Evolutionary conservation across 352 stramenopile genomes (phyloP), one percentile per base, ranked within the genome.

Genomic region (Globisporangium spiculum): DNA sequence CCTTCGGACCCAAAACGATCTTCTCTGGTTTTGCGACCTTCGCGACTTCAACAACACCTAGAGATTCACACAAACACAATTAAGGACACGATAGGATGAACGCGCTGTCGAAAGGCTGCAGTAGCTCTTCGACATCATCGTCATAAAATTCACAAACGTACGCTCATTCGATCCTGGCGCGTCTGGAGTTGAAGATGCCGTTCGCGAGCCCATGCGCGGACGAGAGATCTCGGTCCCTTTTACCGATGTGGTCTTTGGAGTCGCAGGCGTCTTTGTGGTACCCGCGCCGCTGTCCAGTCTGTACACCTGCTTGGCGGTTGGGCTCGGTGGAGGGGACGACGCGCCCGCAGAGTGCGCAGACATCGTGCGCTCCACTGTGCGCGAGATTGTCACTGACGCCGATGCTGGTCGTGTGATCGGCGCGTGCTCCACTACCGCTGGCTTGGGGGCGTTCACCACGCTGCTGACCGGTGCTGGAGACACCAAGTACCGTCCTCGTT

Each of bases 141-240:
- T 26, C 26, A 60, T 59, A 16, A 41, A 36, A 22, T 62, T 14
- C 18, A 20, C 2, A 53, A 34, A 84, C 79, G 60, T 63, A 71
- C 66, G 66, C 66, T 86, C 71, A 36, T 81, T 71, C 59, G 74
- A 68, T 68, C 70, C 20, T 62, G 78, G 50, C 46, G 65, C 7
- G 32, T 79, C 61, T 54, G 71, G 50, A n/a, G 75, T 66, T 55
- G 70, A 66, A 32, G 75, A 84, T 14, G 77, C 75, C 5, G 80
- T 80, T 22, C 86, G 75, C 1, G 85, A 92, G 61, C 81, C 81
- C 75, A 94, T 93, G 22, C 86, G 76, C 3, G 88, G 84, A 12
- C 88, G 85, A 12, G 83, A 86, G 63, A 96, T 93, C 75, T 90
- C 84, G 34, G 73, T 91, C n/a, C 77, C 86, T 65, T 92, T 92